Conservation (phyloP, 306 rosid species). For the Rosa multiflora region DNA sequence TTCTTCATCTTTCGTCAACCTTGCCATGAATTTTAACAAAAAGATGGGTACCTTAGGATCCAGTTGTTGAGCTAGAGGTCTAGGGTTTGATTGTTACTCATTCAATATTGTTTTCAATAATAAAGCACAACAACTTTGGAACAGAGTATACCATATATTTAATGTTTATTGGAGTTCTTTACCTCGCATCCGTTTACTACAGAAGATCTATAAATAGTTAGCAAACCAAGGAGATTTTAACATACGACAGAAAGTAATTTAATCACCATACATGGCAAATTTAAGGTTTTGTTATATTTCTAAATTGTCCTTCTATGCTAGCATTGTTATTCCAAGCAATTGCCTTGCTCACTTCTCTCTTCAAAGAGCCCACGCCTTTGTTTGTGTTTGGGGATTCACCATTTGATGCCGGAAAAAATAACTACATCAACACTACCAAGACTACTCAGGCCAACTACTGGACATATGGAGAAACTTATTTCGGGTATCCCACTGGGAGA, state of each 20-base stretch:
- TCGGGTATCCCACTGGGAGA: background rate
- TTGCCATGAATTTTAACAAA: slow-evolving; percentile 4
- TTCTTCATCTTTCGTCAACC: too few species aligned
- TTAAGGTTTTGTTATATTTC: background rate
- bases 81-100: too few species aligned
- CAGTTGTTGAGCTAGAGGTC: too few species aligned
- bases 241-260: background rate
- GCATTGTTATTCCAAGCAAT: background rate
- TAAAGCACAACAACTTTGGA: too few species aligned
- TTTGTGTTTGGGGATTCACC: background rate
- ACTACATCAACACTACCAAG: background rate
- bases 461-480: background rate
- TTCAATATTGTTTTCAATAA: too few species aligned
- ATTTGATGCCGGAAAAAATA: background rate
- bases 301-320: background rate
- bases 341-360: background rate
- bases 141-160: too few species aligned
- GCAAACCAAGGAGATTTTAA: background rate
- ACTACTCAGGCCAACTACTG: background rate
- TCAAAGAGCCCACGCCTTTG: background rate
- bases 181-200: background rate
- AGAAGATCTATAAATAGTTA: background rate
- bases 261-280: background rate
- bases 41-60: too few species aligned
- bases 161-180: too few species aligned